phyloP scores from a whole-genome alignment of 345 rosid genomes.

The Brassica cretica region DNA sequence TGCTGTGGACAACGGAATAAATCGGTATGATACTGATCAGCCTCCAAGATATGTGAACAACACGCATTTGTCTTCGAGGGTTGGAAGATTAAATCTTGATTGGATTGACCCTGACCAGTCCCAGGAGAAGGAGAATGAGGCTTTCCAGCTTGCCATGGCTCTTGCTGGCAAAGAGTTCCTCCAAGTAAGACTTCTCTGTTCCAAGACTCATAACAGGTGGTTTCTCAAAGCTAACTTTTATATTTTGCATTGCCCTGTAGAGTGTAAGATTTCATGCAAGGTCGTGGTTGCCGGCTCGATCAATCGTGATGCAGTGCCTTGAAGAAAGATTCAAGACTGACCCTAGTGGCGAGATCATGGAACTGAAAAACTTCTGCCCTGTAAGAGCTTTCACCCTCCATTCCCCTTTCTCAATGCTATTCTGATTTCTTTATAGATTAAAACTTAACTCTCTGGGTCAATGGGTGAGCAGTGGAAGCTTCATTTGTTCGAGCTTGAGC shows the following conservation, averaged over 20 bases:
- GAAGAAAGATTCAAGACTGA: conserved; percentile 59
- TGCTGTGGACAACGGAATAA: conserved; percentile 88
- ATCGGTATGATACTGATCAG: conserved; percentile 71
- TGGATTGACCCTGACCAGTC: conserved; percentile 95
- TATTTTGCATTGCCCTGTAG: conserved; percentile 41
- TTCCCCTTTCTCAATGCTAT: neutral
- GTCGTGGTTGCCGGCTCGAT: conserved; percentile 90
- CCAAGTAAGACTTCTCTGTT: conserved; percentile 51
- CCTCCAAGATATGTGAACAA: conserved; percentile 90
- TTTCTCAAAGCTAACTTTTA: conserved; percentile 2
- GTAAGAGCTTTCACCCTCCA: conserved; percentile 48
- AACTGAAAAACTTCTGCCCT: conserved; percentile 63
- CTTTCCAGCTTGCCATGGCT: conserved; percentile 75
- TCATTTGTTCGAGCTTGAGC: conserved; percentile 90
- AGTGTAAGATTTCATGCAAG: conserved; percentile 64
- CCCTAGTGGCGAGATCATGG: conserved; percentile 87
- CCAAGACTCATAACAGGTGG: neutral
- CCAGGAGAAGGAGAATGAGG: conserved; percentile 80
- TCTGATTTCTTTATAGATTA: neutral
- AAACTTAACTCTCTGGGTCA: neutral
- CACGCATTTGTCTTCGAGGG: conserved; percentile 80
- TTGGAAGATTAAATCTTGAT: conserved; percentile 83
- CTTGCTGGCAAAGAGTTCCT: conserved; percentile 83
- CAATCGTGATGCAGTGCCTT: conserved; percentile 77
- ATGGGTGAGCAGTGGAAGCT: conserved; percentile 80